A percentile compares a stretch with the other conserved stretches of the same genome.
phyloP scores from a whole-genome alignment of 148 eudicot genomes.

The Chenopodium berlandieri region DNA sequence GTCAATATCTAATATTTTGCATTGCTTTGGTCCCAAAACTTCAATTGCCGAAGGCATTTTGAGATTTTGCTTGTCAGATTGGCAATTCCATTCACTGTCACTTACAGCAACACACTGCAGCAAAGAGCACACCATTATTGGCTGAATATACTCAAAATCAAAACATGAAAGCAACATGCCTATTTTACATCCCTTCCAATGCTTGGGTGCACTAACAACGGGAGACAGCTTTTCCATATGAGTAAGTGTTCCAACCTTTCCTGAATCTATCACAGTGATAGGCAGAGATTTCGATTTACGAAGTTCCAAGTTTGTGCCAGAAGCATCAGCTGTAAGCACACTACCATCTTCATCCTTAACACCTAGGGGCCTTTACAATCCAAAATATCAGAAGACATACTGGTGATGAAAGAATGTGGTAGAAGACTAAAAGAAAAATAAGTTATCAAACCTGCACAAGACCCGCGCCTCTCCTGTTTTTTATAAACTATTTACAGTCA shows the following conservation, averaged over 20 bases:
- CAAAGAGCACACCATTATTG: conserved; percentile 3
- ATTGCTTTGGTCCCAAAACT: conserved; percentile 39
- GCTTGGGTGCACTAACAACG: no score
- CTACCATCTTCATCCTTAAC: conserved; percentile 44
- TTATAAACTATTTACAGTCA: not conserved
- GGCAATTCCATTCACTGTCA: conserved; percentile 48
- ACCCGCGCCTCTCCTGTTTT: conserved; percentile 63
- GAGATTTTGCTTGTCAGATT: conserved; percentile 35
- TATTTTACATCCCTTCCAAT: not conserved
- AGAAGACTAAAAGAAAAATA: not conserved
- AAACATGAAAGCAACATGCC: not conserved
- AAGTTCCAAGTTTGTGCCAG: conserved; percentile 34
- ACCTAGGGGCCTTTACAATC: conserved; percentile 53
- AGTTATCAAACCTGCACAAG: conserved; percentile 58
- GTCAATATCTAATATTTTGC: conserved; percentile 48
- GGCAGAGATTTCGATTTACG: conserved; percentile 50
- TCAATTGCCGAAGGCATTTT: conserved; percentile 57
- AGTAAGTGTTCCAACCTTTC: conserved; percentile 44
- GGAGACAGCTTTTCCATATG: not conserved
- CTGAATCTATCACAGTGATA: conserved; percentile 50
- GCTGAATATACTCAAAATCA: not conserved
- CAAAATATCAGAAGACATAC: conserved; percentile 16
- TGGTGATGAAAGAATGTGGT: not conserved
- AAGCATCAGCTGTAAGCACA: conserved; percentile 28
- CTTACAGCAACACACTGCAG: conserved; percentile 51